Percentiles rank a stretch among this genome's conserved stretches.
These are phyloP conservation scores for Cytospora mali DNA, from an alignment of 2,329 filamentous ascomycete genomes.

Conservation along the genomic window DNA sequence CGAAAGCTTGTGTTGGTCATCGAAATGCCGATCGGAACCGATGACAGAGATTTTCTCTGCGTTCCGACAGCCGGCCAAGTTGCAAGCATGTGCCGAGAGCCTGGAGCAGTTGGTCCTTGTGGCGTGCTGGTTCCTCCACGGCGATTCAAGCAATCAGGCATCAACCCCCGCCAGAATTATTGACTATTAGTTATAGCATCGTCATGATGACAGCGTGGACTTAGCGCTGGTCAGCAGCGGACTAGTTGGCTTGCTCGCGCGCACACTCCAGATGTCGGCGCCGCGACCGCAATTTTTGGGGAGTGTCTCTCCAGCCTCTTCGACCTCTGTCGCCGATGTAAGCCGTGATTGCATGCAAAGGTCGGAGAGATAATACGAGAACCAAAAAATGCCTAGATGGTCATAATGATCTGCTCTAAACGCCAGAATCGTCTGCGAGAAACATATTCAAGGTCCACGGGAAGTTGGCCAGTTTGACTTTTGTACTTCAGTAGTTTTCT, in stretches of 20 bases:
- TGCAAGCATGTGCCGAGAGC: slow-evolving; percentile 3
- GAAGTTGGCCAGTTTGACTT: background rate
- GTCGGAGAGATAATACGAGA: background rate
- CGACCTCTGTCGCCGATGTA: background rate
- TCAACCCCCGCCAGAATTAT: background rate
- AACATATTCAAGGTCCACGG: background rate
- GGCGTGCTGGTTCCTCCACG: background rate
- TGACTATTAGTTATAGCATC: slow-evolving; percentile 9
- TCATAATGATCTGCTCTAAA: background rate
- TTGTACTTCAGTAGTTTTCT: background rate
- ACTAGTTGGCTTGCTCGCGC: background rate
- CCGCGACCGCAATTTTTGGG: background rate
- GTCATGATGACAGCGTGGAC: slow-evolving; percentile 5
- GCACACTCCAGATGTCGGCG: background rate
- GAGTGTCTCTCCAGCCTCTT: background rate
- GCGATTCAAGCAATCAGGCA: background rate
- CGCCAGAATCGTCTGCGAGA: background rate
- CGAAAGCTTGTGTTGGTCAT: slow-evolving; percentile 20
- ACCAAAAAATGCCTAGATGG: background rate
- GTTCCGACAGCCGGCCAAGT: background rate
- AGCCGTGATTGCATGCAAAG: background rate
- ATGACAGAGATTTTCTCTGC: slow-evolving; percentile 1
- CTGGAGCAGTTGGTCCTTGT: slow-evolving; percentile 1
- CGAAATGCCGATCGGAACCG: slow-evolving; percentile 12
- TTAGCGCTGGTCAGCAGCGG: background rate